Conservation (phyloP, 352 stramenopile species). For the Pythium phragmiticola region DNA sequence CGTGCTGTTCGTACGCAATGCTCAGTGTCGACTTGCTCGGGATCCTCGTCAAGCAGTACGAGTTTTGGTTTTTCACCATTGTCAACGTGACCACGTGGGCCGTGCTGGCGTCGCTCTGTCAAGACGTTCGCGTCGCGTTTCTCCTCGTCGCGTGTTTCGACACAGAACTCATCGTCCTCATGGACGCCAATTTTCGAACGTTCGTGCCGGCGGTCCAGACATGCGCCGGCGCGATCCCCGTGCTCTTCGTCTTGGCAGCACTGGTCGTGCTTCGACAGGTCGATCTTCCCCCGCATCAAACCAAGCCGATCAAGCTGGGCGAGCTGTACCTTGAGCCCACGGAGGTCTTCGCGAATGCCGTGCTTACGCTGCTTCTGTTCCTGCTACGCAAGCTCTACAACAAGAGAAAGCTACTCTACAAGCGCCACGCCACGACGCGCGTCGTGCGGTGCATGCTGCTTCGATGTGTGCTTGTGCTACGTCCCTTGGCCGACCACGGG, state of each 20-base stretch:
- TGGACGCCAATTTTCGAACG: conserved; percentile 30
- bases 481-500: background rate
- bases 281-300: background rate
- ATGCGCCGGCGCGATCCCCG: conserved; percentile 7
- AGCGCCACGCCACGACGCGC: conserved; percentile 8
- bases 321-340: conserved; percentile 6
- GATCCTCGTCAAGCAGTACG: conserved; percentile 31
- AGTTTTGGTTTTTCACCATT: conserved; percentile 47
- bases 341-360: conserved; percentile 22
- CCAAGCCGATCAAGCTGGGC: background rate
- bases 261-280: conserved; percentile 7
- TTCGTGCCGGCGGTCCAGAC: conserved; percentile 16
- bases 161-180: conserved; percentile 11
- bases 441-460: conserved; percentile 24
- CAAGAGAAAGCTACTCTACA: conserved; percentile 21
- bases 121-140: conserved; percentile 28
- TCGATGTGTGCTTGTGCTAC: conserved; percentile 5
- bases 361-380: conserved; percentile 22
- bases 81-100: conserved; percentile 32
- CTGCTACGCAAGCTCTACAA: conserved; percentile 19
- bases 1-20: conserved; percentile 27
- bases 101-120: conserved; percentile 23
- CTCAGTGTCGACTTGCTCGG: conserved; percentile 33
- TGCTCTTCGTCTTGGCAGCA: conserved; percentile 2
- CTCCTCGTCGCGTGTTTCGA: conserved; percentile 5